Evolutionary conservation across 2,329 filamentous ascomycete species (phyloP), one percentile per base, ranked within the genome.

Genomic region (Xylariales sp.): DNA sequence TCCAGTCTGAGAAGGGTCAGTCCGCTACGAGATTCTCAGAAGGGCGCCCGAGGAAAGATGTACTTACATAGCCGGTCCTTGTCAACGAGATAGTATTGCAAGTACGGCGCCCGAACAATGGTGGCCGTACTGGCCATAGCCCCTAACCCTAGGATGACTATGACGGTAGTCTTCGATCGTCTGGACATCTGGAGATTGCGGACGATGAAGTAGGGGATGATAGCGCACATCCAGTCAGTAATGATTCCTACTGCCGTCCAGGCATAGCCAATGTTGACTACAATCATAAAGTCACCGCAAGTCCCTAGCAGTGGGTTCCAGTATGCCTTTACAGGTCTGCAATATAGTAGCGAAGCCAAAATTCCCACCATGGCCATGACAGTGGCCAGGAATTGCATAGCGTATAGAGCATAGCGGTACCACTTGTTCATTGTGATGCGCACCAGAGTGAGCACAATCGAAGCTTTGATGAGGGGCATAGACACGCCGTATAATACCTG

Each of bases 191-290:
- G 57, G 1, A 60, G 16, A 0, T 46, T 46, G 12, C 44, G 38
- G 1, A 61, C 37, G 4, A 61, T 52, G 37, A 60, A 61, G 41
- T 58, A 58, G 0, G 58, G 58, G 2, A 51, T 53, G 6, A 51
- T 54, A 12, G 56, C 57, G 21, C 53, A 59, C 1, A 49, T 45
- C 56, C 57, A 59, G 29, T 60, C 58, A 0, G 53, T 48, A 1
- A 50, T 40, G 3, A 54, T 52, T 12, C 31, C 31, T 10, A 42
- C 32, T 22, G 40, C 40, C 21, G 31, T 36, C 32, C 31, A 36
- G 16, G 32, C 31, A 31, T 42, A 42, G 19, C 31, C 31, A 12
- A 42, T 37, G 24, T 37, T 36, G 24, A 50, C 38, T 2, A 50
- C 44, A 5, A 40, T 34, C 38, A 46, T 40, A 16, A 41, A 45